phyloP scores from a whole-genome alignment of 495 filamentous ascomycete genomes.

The Aspergillus indologenus region DNA sequence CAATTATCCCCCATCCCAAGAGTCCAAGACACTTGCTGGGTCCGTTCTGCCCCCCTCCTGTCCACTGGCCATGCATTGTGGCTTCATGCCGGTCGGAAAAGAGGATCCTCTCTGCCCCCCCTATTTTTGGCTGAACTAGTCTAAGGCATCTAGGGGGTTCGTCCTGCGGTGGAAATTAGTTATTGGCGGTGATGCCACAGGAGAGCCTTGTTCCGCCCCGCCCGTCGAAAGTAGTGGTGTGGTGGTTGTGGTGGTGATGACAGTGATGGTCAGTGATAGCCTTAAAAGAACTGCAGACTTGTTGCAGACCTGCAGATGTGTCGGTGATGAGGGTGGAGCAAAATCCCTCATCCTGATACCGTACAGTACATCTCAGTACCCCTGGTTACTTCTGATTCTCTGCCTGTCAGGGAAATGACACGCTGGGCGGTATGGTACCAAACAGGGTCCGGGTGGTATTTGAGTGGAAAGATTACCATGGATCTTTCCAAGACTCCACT shows the following conservation, averaged over 20 bases:
- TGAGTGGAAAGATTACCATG: background rate
- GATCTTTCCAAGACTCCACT: background rate
- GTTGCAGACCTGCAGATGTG: background rate
- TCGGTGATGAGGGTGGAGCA: background rate
- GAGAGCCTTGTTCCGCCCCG: conserved; percentile 6
- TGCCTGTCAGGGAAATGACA: background rate
- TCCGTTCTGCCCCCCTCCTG: conserved; percentile 13
- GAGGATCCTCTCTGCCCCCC: conserved; percentile 11
- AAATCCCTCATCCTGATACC: background rate
- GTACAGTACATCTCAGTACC: background rate
- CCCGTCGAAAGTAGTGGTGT: background rate
- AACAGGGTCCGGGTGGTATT: background rate
- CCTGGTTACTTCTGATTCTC: no score
- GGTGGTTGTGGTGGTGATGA: background rate
- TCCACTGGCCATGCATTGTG: conserved; percentile 27
- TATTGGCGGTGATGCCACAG: conserved; percentile 8
- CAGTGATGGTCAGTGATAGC: no score
- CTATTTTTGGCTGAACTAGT: background rate
- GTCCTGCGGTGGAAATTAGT: background rate
- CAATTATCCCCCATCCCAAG: conserved; percentile 26
- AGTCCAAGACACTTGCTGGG: conserved; percentile 10
- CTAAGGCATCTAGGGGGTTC: conserved; percentile 9
- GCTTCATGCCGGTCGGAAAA: conserved; percentile 22
- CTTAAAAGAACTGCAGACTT: no score
- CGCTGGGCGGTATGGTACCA: background rate